Evolutionary conservation across 768 basidiomycete genomes (phyloP).

Genomic region (Macrolepiota dolichaula): DNA sequence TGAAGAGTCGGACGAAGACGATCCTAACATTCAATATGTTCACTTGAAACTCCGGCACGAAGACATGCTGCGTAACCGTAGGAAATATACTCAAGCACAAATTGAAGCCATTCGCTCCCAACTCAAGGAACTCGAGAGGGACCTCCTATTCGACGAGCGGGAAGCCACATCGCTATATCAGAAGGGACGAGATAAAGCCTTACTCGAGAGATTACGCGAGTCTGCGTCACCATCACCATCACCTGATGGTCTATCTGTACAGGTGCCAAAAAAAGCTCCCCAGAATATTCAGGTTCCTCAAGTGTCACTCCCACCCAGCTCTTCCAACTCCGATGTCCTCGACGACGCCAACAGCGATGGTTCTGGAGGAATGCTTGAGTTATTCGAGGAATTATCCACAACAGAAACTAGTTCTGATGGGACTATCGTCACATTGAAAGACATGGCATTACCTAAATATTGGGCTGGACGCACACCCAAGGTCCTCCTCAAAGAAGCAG

Average conservation of each 20-base stretch:
- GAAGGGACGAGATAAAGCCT: slow-evolving; percentile 48
- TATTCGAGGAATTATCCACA: slow-evolving; percentile 63
- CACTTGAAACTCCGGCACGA: slow-evolving; percentile 56
- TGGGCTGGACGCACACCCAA: slow-evolving; percentile 84
- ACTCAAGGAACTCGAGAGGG: slow-evolving; percentile 39
- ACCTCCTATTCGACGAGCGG: slow-evolving; percentile 70
- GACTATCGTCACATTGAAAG: slow-evolving; percentile 49
- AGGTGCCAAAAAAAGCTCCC: neutral
- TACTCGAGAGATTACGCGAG: slow-evolving; percentile 38
- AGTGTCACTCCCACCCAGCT: neutral
- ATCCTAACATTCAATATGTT: slow-evolving; percentile 63
- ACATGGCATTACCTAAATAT: slow-evolving; percentile 82
- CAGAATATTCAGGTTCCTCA: neutral
- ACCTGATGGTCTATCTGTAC: neutral
- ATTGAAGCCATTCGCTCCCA: slow-evolving; percentile 37
- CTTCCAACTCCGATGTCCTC: slow-evolving; percentile 40
- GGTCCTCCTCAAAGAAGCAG: slow-evolving; percentile 60
- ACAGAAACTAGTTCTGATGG: slow-evolving; percentile 57
- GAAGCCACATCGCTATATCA: slow-evolving; percentile 61
- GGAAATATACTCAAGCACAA: slow-evolving; percentile 26
- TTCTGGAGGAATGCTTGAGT: slow-evolving; percentile 63
- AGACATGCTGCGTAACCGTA: slow-evolving; percentile 31
- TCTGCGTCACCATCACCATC: neutral
- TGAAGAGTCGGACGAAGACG: slow-evolving; percentile 33
- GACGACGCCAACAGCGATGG: slow-evolving; percentile 47